These are phyloP conservation scores for Ophiostoma sp. DNA, from an alignment of 2,329 filamentous ascomycete genomes.

Conservation along the genomic window DNA sequence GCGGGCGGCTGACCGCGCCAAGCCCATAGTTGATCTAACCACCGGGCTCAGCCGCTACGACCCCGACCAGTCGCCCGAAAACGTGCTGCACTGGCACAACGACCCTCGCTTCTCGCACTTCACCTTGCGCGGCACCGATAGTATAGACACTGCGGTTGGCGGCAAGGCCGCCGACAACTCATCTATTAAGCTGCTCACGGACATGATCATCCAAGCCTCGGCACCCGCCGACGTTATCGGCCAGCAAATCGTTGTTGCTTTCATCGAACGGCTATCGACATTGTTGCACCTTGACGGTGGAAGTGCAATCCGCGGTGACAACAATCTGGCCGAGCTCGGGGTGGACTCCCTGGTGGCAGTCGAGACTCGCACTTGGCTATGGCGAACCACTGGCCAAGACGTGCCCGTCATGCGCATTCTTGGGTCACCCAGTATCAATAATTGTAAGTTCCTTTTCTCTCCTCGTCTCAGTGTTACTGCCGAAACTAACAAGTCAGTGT, in stretches of 20 bases:
- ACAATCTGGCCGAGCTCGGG: constrained; percentile 36
- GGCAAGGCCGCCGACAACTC: background rate
- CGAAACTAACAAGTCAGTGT: background rate
- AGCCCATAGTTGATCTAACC: constrained; percentile 35
- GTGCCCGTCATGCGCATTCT: constrained; percentile 45
- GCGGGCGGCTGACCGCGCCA: background rate
- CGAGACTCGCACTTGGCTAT: constrained; percentile 44
- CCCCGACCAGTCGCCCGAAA: constrained; percentile 28
- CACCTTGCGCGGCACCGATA: constrained; percentile 25
- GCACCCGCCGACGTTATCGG: constrained; percentile 27
- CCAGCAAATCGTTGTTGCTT: constrained; percentile 28
- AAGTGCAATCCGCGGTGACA: constrained; percentile 30
- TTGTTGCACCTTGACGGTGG: constrained; percentile 31
- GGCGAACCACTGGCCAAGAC: constrained; percentile 38
- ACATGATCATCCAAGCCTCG: constrained; percentile 19
- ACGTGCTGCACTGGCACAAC: constrained; percentile 38
- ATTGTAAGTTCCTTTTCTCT: constrained; percentile 13
- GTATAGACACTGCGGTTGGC: background rate
- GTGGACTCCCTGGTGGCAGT: constrained; percentile 40
- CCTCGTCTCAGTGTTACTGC: background rate
- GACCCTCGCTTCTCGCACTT: constrained; percentile 43
- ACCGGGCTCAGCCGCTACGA: constrained; percentile 39
- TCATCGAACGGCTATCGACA: constrained; percentile 31
- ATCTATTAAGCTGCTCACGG: constrained; percentile 30
- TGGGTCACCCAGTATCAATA: constrained; percentile 31